A percentile compares a stretch with the other conserved stretches of the same genome.
Conservation (phyloP, 192 early-diverging fungal genomes). For the Thamnidium elegans region DNA sequence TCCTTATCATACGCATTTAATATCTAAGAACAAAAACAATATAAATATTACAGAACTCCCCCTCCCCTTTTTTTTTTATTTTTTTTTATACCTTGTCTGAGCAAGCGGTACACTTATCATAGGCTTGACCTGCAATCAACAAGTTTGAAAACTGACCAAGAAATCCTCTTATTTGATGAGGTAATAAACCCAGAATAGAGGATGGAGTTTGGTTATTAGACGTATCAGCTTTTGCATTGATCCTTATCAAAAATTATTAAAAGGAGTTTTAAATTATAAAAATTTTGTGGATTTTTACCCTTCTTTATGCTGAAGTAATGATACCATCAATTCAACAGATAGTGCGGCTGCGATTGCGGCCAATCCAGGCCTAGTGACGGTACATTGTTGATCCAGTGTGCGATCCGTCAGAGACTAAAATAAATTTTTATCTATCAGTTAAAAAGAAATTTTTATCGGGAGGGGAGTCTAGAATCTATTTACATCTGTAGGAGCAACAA, state of each 20-base stretch:
- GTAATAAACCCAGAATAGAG: slow-evolving; percentile 67
- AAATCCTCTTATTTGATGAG: slow-evolving; percentile 96
- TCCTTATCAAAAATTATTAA: slow-evolving; percentile 28
- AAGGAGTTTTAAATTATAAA: background rate
- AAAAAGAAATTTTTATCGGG: slow-evolving; percentile 12
- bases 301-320: slow-evolving; percentile 77
- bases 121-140: slow-evolving; percentile 78
- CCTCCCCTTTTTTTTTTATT: no score
- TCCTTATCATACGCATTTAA: slow-evolving; percentile 60
- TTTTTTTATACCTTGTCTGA: slow-evolving; percentile 51
- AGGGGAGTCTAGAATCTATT: slow-evolving; percentile 18
- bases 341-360: slow-evolving; percentile 82
- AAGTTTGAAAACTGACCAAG: slow-evolving; percentile 83
- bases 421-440: background rate
- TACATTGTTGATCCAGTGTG: slow-evolving; percentile 97
- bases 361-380: slow-evolving; percentile 95
- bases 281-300: slow-evolving; percentile 51
- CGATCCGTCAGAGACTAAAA: slow-evolving; percentile 84
- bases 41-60: no score
- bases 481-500: slow-evolving; percentile 94
- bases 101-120: slow-evolving; percentile 90
- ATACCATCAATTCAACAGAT: slow-evolving; percentile 90
- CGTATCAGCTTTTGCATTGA: slow-evolving; percentile 52
- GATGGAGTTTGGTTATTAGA: slow-evolving; percentile 4
- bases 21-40: no score